A percentile compares a stretch with the other conserved stretches of the same genome.
Evolutionary conservation across 2,329 filamentous ascomycete genomes (phyloP).

Genomic region (Microsporum ferrugineum): DNA sequence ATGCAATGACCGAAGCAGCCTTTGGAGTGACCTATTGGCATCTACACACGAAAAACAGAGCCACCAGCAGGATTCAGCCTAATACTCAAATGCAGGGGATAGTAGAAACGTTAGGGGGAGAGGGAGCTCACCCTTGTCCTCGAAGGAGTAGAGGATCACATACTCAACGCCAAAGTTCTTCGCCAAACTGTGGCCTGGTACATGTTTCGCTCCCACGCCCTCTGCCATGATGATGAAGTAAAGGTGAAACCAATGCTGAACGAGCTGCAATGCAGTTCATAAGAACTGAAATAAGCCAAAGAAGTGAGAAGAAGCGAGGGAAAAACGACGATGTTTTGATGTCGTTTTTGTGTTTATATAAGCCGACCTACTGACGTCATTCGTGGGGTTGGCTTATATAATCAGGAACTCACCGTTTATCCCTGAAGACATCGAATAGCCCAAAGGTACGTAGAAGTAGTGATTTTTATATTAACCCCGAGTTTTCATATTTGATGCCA

Average conservation of each 20-base stretch:
- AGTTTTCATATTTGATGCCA: no score
- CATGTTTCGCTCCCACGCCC: not conserved
- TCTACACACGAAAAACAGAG: slow-evolving; percentile 37
- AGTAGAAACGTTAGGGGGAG: not conserved
- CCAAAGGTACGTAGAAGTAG: no score
- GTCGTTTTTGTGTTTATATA: not conserved
- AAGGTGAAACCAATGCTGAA: not conserved
- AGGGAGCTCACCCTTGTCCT: slow-evolving; percentile 47
- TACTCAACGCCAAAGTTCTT: slow-evolving; percentile 69
- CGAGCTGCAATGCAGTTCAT: not conserved
- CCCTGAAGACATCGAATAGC: no score
- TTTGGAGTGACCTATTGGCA: slow-evolving; percentile 64
- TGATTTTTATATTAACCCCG: no score
- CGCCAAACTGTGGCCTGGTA: slow-evolving; percentile 15
- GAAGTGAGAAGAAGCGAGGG: not conserved
- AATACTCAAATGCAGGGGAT: not conserved
- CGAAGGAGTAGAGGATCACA: slow-evolving; percentile 69
- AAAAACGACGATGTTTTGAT: not conserved
- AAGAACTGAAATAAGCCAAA: not conserved
- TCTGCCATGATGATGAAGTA: not conserved
- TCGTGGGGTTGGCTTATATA: not conserved
- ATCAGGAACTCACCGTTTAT: not conserved
- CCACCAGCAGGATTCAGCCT: not conserved
- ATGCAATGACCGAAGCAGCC: slow-evolving; percentile 63
- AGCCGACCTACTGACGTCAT: not conserved